Evolutionary conservation across 139 green algal genomes (phyloP).

Genomic region (Zygnema circumcarinatum): DNA sequence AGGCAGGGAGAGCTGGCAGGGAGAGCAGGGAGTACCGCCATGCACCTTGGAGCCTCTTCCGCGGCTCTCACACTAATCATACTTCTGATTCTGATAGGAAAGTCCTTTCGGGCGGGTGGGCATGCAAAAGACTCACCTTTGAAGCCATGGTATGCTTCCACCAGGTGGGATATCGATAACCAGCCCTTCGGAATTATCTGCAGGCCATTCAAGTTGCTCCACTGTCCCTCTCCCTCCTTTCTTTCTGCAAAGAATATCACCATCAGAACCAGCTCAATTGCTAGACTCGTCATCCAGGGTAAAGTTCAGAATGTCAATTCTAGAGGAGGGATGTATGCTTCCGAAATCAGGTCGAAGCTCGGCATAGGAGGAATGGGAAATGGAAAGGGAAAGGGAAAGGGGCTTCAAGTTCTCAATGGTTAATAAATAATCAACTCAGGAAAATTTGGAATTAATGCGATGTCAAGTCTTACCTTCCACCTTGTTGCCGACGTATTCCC

Average conservation of each 20-base stretch:
- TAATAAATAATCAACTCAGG: neutral
- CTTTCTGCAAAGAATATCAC: too few relatives aligned
- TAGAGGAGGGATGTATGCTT: neutral
- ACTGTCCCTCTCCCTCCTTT: too few relatives aligned
- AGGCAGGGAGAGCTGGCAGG: neutral
- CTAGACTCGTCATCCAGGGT: neutral
- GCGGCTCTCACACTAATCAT: too few relatives aligned
- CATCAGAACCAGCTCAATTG: neutral
- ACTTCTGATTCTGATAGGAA: too few relatives aligned
- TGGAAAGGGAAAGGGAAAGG: neutral
- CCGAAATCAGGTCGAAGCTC: too few relatives aligned
- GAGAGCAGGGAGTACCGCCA: neutral
- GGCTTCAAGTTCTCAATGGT: neutral
- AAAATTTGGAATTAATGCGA: neutral
- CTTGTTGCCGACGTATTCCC: neutral
- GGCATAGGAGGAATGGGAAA: neutral
- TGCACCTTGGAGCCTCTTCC: too few relatives aligned
- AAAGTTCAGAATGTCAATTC: neutral
- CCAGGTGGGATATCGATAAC: neutral
- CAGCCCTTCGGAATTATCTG: neutral
- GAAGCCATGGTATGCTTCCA: neutral
- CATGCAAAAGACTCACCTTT: neutral
- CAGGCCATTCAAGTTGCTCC: neutral
- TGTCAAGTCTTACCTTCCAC: neutral
- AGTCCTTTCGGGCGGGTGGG: too few relatives aligned